Evolutionary conservation across 202 grass and related monocot species (phyloP).

Genomic region (Setaria italica): DNA sequence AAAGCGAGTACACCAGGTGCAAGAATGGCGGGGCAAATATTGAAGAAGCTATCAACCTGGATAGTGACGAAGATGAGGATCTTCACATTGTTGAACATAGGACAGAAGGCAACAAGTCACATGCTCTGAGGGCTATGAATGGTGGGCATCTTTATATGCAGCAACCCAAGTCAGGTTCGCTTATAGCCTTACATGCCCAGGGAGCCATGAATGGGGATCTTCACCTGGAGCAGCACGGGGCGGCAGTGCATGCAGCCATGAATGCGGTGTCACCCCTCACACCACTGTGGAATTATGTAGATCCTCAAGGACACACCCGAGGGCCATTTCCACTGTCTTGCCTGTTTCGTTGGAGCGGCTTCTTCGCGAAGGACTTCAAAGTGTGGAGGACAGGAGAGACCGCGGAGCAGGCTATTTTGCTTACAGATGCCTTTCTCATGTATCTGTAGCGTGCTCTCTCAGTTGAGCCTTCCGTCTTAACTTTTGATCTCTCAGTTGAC

Average conservation of each 20-base stretch:
- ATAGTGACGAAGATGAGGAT: slow-evolving; percentile 36
- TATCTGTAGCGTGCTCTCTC: background rate
- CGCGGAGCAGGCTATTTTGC: slow-evolving; percentile 44
- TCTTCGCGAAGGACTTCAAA: slow-evolving; percentile 58
- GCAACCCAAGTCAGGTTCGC: too few relatives aligned
- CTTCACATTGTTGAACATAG: background rate
- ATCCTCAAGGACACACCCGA: slow-evolving; percentile 45
- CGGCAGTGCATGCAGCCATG: background rate
- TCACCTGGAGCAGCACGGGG: background rate
- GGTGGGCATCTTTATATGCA: background rate
- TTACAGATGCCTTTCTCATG: slow-evolving; percentile 49
- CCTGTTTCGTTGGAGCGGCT: slow-evolving; percentile 58
- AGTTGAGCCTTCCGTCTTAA: background rate
- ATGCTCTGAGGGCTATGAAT: background rate
- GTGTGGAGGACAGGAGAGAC: slow-evolving; percentile 61
- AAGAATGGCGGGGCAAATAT: background rate
- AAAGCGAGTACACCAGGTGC: slow-evolving; percentile 8
- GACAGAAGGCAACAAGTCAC: background rate
- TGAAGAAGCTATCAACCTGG: slow-evolving; percentile 23
- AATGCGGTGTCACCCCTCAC: background rate
- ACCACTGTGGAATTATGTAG: slow-evolving; percentile 64
- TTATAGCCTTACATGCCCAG: background rate
- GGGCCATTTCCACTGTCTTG: slow-evolving; percentile 60
- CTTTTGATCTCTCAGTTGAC: too few relatives aligned
- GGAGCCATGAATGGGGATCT: background rate